phyloP scores from a whole-genome alignment of 2,329 filamentous ascomycete species.

The Pyrenophora graminea region DNA sequence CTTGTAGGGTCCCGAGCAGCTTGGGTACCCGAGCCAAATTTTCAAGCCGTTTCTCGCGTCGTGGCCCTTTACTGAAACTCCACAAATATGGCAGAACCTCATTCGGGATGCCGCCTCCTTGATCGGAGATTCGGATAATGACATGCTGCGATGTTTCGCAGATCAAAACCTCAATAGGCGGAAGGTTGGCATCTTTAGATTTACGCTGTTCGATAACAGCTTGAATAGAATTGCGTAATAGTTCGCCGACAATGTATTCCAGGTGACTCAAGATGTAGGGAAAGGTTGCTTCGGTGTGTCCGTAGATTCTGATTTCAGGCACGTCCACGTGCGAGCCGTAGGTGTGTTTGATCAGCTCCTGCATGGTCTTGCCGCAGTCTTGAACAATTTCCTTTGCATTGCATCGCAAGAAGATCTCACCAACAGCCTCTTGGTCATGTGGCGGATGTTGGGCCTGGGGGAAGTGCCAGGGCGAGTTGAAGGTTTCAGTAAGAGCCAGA shows the following conservation, averaged over 20 bases:
- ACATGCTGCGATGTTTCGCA: conserved; percentile 94
- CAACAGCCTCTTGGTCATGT: conserved; percentile 78
- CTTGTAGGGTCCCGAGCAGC: conserved; percentile 91
- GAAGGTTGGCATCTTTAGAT: conserved; percentile 57
- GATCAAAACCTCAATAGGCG: conserved; percentile 90
- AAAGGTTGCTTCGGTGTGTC: conserved; percentile 87
- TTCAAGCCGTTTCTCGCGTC: conserved; percentile 74
- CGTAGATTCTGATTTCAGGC: conserved; percentile 80
- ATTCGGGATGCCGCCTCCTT: conserved; percentile 86
- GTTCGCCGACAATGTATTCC: conserved; percentile 95
- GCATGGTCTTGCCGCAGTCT: conserved; percentile 76
- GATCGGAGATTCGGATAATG: conserved; percentile 94
- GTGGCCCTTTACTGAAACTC: conserved; percentile 94
- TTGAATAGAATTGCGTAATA: conserved; percentile 92
- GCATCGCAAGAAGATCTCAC: conserved; percentile 92
- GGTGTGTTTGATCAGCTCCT: conserved; percentile 72
- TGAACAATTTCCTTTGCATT: conserved; percentile 87
- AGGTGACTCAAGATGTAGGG: conserved; percentile 95
- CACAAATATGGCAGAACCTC: conserved; percentile 88
- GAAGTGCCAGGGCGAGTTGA: conserved; percentile 87
- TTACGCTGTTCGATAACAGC: conserved; percentile 79
- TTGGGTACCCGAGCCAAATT: conserved; percentile 87
- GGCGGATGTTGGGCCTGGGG: conserved; percentile 68
- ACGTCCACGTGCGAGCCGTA: conserved; percentile 73
- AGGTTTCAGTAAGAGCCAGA: conserved; percentile 90